Base-by-base conservation (phyloP, 208 protist species). In the Lotmaria passim region DNA sequence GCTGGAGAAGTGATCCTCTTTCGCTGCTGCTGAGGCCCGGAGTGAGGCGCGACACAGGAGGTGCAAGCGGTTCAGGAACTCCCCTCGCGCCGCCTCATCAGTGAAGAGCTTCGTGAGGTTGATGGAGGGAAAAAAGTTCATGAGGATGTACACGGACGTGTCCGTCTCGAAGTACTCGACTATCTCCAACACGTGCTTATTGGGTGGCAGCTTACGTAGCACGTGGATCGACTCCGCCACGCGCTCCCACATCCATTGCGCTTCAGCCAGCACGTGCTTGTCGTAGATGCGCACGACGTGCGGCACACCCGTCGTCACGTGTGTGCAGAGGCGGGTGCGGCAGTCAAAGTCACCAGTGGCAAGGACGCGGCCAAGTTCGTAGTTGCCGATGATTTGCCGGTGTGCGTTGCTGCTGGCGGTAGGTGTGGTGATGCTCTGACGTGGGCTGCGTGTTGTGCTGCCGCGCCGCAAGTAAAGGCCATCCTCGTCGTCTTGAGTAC, bases 291-390 rank as follows among this genome's bases (percentile, higher is more conserved):
- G 91, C 53, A 90, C 87, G 5, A 93, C 91, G 48, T 93, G 94
- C 43, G 81, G 73, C 7, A 83, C 85, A 21, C 91, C 89, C 4
- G 89, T 96, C 12, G 86, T 77, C 50, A 92, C 74, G 68, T 94
- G 87, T 12, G 77, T 86, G 66, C 91, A 96, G 44, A 96, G 63
- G 12, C 89, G 86, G 0, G 86, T 96, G 26, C 86, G 78, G 68
- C 79, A 93, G 65, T 96, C 91, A 79, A 96, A 94, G 59, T 93
- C 83, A n/a, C 91, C 89, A 3, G 79, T 80, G 2, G 87, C 89
- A 17, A 96, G 71, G 7, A 93, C 86, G 39, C 79, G 72, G 26
- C 88, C 89, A 0, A 96, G 78, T 38, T 94, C 89, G 76, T 96
- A 96, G 57, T 94, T 94, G 39, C 91, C 91, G 23, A 96, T 82